phyloP scores from a whole-genome alignment of 31 red algal species.

The Porphyra umbilicalis region DNA sequence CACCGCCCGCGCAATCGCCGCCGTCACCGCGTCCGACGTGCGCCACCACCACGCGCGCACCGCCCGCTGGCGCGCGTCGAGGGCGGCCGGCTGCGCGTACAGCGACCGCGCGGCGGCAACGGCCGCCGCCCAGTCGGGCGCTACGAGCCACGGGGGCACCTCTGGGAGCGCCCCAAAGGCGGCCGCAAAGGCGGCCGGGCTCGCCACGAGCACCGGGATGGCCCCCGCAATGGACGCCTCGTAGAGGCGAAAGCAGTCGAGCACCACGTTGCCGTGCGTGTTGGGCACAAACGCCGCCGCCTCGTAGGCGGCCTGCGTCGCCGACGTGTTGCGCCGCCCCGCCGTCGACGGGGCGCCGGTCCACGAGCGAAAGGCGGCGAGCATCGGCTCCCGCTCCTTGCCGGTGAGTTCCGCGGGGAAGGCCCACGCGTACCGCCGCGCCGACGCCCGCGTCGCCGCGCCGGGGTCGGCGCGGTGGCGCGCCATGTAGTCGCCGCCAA shows the following conservation, averaged over 20 bases:
- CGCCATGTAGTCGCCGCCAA: neutral
- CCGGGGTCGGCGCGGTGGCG: neutral
- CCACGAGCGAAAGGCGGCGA: neutral
- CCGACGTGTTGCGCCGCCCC: neutral
- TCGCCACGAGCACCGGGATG: neutral
- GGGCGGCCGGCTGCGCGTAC: neutral
- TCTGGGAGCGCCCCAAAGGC: neutral
- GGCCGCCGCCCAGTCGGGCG: neutral
- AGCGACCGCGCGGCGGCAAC: neutral
- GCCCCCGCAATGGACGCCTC: neutral
- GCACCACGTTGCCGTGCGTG: neutral
- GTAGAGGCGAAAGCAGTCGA: neutral
- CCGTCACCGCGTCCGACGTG: neutral
- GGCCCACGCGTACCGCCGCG: neutral
- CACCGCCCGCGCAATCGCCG: no score
- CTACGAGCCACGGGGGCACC: neutral
- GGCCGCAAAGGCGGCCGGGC: neutral
- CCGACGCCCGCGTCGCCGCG: neutral
- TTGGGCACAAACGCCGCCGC: neutral
- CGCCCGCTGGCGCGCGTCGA: neutral
- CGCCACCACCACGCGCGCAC: neutral
- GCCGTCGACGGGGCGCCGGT: neutral
- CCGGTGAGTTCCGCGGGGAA: neutral
- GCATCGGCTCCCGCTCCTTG: neutral
- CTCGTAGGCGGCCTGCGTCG: neutral